phyloP scores from a whole-genome alignment of 1,284 basidiomycete species.

The Quambalaria eucalypti region DNA sequence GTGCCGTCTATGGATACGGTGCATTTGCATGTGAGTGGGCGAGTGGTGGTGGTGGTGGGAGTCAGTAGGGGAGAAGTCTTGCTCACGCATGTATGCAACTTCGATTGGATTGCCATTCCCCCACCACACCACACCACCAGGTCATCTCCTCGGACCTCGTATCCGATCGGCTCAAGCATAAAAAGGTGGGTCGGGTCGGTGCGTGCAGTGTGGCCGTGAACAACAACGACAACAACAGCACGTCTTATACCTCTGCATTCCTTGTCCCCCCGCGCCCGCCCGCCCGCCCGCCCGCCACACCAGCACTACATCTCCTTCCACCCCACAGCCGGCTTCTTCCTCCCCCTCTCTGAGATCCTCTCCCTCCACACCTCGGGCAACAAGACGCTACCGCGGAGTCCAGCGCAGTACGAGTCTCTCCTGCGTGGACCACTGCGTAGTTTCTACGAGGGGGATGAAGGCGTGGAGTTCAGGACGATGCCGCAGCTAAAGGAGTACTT shows the following conservation, averaged over 20 bases:
- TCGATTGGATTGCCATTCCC: too few species aligned
- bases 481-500: constrained; percentile 68
- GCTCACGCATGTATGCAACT: too few species aligned
- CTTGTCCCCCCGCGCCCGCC: neutral
- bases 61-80: too few species aligned
- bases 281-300: too few species aligned
- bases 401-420: constrained; percentile 57
- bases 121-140: too few species aligned
- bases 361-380: constrained; percentile 61
- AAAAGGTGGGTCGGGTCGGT: constrained; percentile 54
- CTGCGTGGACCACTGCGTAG: constrained; percentile 58
- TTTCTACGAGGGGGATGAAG: constrained; percentile 56
- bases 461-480: constrained; percentile 58
- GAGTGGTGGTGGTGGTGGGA: too few species aligned
- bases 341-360: constrained; percentile 66
- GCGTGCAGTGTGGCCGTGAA: too few species aligned
- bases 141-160: constrained; percentile 75
- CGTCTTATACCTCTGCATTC: too few species aligned
- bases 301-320: constrained; percentile 80
- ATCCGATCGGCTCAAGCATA: constrained; percentile 67
- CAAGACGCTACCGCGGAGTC: constrained; percentile 56
- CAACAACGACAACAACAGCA: too few species aligned
- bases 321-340: constrained; percentile 75
- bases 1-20: constrained; percentile 54
- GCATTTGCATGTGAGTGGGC: too few species aligned